A percentile compares a stretch with the other conserved stretches of the same genome.
Evolutionary conservation across 148 eudicot genomes (phyloP).

Genomic region (Fagopyrum homotropicum): DNA sequence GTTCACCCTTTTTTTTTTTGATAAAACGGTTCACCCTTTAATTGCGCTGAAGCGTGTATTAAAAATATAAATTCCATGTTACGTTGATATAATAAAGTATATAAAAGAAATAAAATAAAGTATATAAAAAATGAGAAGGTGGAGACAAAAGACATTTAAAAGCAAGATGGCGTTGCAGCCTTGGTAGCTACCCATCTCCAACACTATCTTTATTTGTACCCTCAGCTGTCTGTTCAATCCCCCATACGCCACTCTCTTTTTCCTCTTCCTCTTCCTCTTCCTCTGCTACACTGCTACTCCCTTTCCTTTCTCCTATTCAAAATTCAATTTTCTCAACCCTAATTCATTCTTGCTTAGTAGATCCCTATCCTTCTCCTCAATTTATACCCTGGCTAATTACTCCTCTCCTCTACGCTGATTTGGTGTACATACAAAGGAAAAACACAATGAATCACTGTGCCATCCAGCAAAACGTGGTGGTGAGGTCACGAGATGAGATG

Average conservation of each 20-base stretch:
- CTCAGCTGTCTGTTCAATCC: neutral
- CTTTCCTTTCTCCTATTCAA: too few relatives aligned
- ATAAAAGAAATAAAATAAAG: too few relatives aligned
- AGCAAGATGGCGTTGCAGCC: slow-evolving; percentile 7
- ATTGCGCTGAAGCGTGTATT: neutral
- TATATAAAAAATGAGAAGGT: neutral
- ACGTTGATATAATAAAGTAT: too few relatives aligned
- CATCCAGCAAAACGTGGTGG: slow-evolving; percentile 18
- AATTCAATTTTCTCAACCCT: neutral
- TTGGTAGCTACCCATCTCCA: neutral
- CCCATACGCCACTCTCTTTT: slow-evolving; percentile 3
- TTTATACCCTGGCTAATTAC: too few relatives aligned
- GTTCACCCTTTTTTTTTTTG: too few relatives aligned
- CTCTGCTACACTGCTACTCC: neutral
- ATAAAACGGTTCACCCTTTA: neutral
- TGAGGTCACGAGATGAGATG: slow-evolving; percentile 40
- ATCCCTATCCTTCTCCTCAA: too few relatives aligned
- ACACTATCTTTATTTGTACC: neutral
- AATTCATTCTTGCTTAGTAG: too few relatives aligned
- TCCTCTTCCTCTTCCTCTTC: neutral
- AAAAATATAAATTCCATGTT: neutral
- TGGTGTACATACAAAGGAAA: neutral
- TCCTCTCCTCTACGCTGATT: neutral
- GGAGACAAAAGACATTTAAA: slow-evolving; percentile 1
- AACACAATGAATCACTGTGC: slow-evolving; percentile 24